Base-by-base conservation (phyloP, 2,329 filamentous ascomycete genomes). In the Alternaria brassicae region DNA sequence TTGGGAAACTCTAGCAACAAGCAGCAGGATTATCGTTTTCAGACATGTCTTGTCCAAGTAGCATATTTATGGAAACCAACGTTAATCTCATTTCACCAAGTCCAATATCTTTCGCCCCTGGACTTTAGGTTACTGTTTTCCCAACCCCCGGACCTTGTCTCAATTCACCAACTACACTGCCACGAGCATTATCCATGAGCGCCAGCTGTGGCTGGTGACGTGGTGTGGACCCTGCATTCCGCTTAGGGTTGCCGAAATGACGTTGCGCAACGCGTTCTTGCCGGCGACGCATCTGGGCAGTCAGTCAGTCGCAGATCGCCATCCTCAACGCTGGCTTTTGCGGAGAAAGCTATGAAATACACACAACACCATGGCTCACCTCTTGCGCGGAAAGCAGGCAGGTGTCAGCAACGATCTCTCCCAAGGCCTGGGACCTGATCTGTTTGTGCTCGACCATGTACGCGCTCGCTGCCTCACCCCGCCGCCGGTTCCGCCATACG, bases 351-450 rank as follows among this genome's bases (percentile, higher is more conserved):
- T 62, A 75, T 75, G 74, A 74, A 42, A 68, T 61, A 63, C 59
- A 50, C 62, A 51, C 61, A 39, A 53, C 72, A 71, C 56, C 57
- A 97, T 97, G 93, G 88, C 93, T 55, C 88, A 91, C 71, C 94
- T 98, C 76, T 82, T 99, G 63, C 86, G 95, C 76, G 91, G 91
- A 70, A 97, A 96, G 84, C 95, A 98, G 84, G 88, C 92, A 57
- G 95, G 95, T 72, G 90, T 99, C 70, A 90, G 93, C 76, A 91
- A 90, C 79, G 95, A 98, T 81, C 85, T 99, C 67, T 97, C 93
- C 52, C 88, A 89, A 17, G 91, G 89, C 67, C 88, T 98, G 63
- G 84, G 87, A 17, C 86, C 92, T 36, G 91, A 92, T 62, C 81
- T 91, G 13, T 97, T 98, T 76, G 83, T 86, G 59, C 87, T 94